These are phyloP conservation scores for Nemania sp. DNA, from an alignment of 2,329 filamentous ascomycete species.

Conservation along the genomic window DNA sequence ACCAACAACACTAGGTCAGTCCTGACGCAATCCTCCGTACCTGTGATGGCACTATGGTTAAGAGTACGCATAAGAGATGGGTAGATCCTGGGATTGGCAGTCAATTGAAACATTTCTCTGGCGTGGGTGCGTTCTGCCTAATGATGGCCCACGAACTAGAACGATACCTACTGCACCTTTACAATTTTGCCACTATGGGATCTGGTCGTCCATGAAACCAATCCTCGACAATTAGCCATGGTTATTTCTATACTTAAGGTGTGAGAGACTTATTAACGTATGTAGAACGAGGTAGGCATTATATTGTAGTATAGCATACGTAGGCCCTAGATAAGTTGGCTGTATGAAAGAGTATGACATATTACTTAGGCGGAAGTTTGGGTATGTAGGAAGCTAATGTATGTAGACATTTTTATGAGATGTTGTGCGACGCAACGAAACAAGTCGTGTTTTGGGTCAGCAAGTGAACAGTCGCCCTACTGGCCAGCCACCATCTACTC, in stretches of 20 bases:
- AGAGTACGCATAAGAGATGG: background rate
- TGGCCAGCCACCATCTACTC: no score
- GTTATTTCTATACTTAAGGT: background rate
- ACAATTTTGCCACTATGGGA: background rate
- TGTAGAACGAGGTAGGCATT: no score
- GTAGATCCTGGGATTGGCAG: background rate
- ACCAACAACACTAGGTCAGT: background rate
- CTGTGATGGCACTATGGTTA: background rate
- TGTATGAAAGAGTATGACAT: no score
- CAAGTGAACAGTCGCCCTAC: no score
- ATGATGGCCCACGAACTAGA: background rate
- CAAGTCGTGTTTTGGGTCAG: background rate
- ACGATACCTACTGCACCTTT: no score
- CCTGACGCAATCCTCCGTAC: background rate
- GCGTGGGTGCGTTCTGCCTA: background rate
- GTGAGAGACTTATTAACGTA: no score
- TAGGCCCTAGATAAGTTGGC: no score
- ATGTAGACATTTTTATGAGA: no score
- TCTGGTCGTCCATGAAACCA: background rate
- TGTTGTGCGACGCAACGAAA: background rate
- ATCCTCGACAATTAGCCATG: background rate
- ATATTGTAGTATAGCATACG: no score
- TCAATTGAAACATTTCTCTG: background rate
- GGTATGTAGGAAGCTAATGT: no score
- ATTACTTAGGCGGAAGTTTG: no score